Conservation (phyloP, 2,329 filamentous ascomycete species). For the Xylariaceae sp. region DNA sequence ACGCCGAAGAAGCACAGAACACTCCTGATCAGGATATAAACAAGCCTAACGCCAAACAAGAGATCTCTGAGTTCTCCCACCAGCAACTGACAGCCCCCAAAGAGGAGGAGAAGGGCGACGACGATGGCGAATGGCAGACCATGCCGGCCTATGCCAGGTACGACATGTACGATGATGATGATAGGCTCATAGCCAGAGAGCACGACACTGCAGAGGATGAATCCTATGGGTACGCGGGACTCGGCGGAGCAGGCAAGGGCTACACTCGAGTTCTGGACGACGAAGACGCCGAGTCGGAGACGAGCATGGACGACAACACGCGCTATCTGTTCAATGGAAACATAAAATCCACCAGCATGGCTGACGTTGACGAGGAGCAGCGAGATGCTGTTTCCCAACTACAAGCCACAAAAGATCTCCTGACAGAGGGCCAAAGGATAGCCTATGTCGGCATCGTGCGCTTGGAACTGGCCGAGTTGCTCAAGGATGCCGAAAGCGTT, state of each 20-base stretch:
- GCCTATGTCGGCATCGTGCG: constrained; percentile 90
- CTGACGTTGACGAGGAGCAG: constrained; percentile 70
- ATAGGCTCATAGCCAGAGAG: constrained; percentile 77
- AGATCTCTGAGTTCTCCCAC: constrained; percentile 81
- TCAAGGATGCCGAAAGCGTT: constrained; percentile 57
- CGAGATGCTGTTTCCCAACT: constrained; percentile 84
- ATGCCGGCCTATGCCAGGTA: constrained; percentile 93
- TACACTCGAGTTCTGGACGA: constrained; percentile 94
- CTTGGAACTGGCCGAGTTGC: constrained; percentile 71
- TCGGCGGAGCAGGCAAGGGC: constrained; percentile 86
- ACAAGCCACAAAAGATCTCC: constrained; percentile 88
- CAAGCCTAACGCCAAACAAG: constrained; percentile 27
- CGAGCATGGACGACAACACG: constrained; percentile 95
- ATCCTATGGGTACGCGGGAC: constrained; percentile 60
- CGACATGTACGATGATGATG: constrained; percentile 93
- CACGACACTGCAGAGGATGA: constrained; percentile 62
- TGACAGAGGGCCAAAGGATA: constrained; percentile 92
- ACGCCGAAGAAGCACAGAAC: constrained; percentile 17
- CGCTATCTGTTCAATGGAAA: constrained; percentile 82
- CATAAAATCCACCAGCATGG: constrained; percentile 47
- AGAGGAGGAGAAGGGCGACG: constrained; percentile 45
- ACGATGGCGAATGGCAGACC: constrained; percentile 75
- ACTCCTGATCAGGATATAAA: constrained; percentile 28
- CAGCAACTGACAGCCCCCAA: constrained; percentile 61
- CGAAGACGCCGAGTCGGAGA: constrained; percentile 87